Base-by-base conservation (phyloP, 495 filamentous ascomycete genomes). In the Tuber microsphaerosporum region DNA sequence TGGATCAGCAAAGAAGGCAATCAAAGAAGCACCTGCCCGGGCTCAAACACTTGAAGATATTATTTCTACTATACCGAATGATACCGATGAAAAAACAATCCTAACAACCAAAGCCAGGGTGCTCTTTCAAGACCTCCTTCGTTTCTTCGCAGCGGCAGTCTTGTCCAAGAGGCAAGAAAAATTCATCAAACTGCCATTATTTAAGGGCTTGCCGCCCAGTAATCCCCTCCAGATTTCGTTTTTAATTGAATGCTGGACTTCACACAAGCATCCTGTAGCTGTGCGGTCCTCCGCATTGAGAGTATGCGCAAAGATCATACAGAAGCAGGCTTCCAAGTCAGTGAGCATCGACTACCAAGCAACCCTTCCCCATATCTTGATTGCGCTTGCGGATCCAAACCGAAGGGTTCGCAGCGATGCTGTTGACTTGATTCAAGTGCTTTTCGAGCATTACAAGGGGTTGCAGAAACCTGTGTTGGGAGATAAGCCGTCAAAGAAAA, bases 201-300 rank as follows among this genome's bases (percentile, higher is more conserved):
- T 94, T 43, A 86, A 86, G 45, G 77, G 87, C 9, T 81, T 85
- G 39, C 90, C 89, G 0, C 83, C 86, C 22, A 86, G 88, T 70
- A 86, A 89, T 2, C 87, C 90, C 14, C 87, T 93, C 56, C 92
- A 91, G 74, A 82, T 94, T 80, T 91, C 90, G 6, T 94, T 97
- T 82, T 90, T 94, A 74, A 85, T 90, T 74, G 87, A 89, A 56
- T 87, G 93, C 31, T 92, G 93, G 89, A 75, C 76, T 19, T 92
- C 91, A 74, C 88, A 91, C 0, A 86, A 87, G 20, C 90, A 90
- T 76, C 91, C 93, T 42, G 88, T 87, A 26, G 84, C 90, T 61
- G 90, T 89, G 20, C 88, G 91, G 76, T 86, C 87, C 41, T 87
- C 89, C 31, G 93, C 94, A 6, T 83, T 97, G 71, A 88, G 88